These are phyloP conservation scores for Fusarium albosuccineum DNA, from an alignment of 2,329 filamentous ascomycete genomes.

Conservation along the genomic window DNA sequence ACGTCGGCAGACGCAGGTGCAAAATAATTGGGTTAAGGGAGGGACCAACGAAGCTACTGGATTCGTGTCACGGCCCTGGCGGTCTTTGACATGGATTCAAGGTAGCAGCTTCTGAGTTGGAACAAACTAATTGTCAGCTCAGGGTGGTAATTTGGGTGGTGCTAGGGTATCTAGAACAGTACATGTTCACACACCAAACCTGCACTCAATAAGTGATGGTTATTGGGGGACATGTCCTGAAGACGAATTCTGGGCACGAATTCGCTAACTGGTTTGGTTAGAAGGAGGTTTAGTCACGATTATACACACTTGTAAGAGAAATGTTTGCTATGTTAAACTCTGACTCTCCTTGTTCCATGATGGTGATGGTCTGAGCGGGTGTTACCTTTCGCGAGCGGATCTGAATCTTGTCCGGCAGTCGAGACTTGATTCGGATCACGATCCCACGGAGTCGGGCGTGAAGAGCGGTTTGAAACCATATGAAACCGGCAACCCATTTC, in stretches of 20 bases:
- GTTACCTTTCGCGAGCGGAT: not conserved
- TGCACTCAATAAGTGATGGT: slow-evolving; percentile 22
- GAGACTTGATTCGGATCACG: not conserved
- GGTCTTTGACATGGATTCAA: slow-evolving; percentile 62
- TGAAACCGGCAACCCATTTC: slow-evolving; percentile 15
- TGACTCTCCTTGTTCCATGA: slow-evolving; percentile 1
- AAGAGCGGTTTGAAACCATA: slow-evolving; percentile 7
- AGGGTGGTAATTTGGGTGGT: slow-evolving; percentile 58
- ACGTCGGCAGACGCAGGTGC: slow-evolving; percentile 32
- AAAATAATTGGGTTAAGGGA: slow-evolving; percentile 40
- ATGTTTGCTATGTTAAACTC: not conserved
- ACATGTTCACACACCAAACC: slow-evolving; percentile 26
- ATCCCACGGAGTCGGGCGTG: not conserved
- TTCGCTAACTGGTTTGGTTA: slow-evolving; percentile 29
- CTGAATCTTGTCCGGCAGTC: not conserved
- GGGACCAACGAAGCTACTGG: slow-evolving; percentile 50
- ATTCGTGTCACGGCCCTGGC: slow-evolving; percentile 64
- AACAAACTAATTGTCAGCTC: slow-evolving; percentile 38
- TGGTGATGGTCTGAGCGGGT: not conserved
- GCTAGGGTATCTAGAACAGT: slow-evolving; percentile 30
- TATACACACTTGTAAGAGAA: slow-evolving; percentile 1
- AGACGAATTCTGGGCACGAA: slow-evolving; percentile 24
- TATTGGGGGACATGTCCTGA: slow-evolving; percentile 10
- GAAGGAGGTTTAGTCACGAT: slow-evolving; percentile 27
- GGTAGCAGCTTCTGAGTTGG: slow-evolving; percentile 66